Conservation (phyloP, 768 basidiomycete species). For the Kwoniella heveanensis region DNA sequence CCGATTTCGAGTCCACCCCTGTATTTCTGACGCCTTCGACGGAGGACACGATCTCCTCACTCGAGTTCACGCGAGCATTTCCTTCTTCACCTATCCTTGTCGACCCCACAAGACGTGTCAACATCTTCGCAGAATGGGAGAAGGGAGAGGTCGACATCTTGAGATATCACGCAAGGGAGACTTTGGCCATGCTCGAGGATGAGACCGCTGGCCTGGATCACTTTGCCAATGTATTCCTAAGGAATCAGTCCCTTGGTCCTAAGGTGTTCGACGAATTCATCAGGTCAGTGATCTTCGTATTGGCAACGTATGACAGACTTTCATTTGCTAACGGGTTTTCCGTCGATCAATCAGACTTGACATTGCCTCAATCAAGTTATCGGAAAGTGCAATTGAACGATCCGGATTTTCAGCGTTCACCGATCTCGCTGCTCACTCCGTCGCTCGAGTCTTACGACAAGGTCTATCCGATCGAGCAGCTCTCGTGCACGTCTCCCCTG, state of each 20-base stretch:
- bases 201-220: constrained; percentile 59
- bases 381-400: constrained; percentile 13
- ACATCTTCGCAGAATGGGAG: constrained; percentile 75
- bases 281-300: constrained; percentile 20
- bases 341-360: constrained; percentile 38
- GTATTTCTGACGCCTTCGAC: constrained; percentile 24
- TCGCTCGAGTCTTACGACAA: constrained; percentile 58
- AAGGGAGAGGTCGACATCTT: constrained; percentile 77
- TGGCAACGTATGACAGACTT: no score
- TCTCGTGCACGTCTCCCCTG: constrained; percentile 64
- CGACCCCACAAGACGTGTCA: constrained; percentile 74
- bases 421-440: constrained; percentile 35
- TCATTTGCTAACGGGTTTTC: no score
- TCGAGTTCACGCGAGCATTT: constrained; percentile 45
- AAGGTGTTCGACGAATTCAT: constrained; percentile 68
- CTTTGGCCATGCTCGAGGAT: constrained; percentile 67
- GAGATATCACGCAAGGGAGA: constrained; percentile 71
- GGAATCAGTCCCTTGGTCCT: constrained; percentile 66
- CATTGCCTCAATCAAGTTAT: constrained; percentile 27
- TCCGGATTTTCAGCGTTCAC: constrained; percentile 33
- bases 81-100: constrained; percentile 65
- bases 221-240: constrained; percentile 72
- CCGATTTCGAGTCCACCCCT: constrained; percentile 62
- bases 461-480: constrained; percentile 75
- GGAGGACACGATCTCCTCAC: constrained; percentile 22